Evolutionary conservation across 225 moss, liverwort and hornwort species (phyloP).

Genomic region (Straminergon stramineum): DNA sequence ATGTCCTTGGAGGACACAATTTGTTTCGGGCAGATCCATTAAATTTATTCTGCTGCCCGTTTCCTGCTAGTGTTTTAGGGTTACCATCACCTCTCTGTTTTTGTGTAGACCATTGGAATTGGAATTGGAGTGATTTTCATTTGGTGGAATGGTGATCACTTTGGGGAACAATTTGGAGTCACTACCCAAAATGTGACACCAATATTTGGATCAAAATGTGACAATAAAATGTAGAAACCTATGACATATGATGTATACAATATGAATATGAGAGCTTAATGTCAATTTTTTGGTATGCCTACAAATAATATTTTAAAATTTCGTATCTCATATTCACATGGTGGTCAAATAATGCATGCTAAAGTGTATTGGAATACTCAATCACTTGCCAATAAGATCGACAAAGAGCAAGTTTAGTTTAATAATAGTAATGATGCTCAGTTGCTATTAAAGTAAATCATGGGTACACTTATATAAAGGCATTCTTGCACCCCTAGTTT

Average conservation of each 20-base stretch:
- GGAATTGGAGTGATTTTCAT: not conserved
- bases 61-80: not conserved
- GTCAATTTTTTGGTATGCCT: not conserved
- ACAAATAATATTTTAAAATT: fast-evolving
- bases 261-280: fast-evolving
- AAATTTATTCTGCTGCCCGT: not conserved
- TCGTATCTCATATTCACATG: fast-evolving
- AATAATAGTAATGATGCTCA: too few relatives aligned
- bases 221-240: fast-evolving
- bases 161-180: not conserved
- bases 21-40: not conserved
- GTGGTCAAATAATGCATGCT: not conserved
- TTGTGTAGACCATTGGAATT: not conserved
- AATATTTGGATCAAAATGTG: fast-evolving
- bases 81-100: not conserved
- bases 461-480: fast-evolving
- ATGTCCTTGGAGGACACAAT: not conserved
- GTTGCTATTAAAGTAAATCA: not conserved
- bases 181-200: fast-evolving
- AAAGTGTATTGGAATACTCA: fast-evolving
- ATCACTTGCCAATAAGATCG: fast-evolving
- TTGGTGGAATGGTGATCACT: not conserved
- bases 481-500: not conserved
- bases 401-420: fast-evolving
- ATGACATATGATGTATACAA: too few relatives aligned